A percentile compares a stretch with the other conserved stretches of the same genome.
phyloP scores from a whole-genome alignment of 2,329 filamentous ascomycete genomes.

The Parastagonospora nodorum region DNA sequence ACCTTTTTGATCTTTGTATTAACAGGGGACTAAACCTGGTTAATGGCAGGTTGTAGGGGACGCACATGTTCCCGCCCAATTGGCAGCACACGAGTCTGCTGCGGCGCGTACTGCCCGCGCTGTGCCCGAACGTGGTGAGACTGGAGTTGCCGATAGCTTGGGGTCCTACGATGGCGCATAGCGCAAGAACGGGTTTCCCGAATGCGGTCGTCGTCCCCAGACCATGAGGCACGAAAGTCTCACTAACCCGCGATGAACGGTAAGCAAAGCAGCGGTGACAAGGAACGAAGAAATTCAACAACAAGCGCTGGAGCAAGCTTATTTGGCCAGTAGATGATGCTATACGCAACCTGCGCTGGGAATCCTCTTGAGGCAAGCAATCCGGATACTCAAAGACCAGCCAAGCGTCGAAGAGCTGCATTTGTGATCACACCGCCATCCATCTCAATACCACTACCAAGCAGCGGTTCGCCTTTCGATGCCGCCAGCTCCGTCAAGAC shows the following conservation, averaged over 20 bases:
- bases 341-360: no score
- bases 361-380: no score
- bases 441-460: slow-evolving; percentile 45
- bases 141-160: neutral
- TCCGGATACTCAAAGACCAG: slow-evolving; percentile 21
- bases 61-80: neutral
- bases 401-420: slow-evolving; percentile 48
- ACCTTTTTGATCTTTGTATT: neutral
- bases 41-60: neutral
- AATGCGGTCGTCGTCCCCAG: no score
- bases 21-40: neutral
- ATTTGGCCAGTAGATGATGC: no score
- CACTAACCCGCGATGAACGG: no score
- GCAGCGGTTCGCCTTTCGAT: slow-evolving; percentile 51
- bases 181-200: no score
- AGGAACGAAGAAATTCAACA: no score
- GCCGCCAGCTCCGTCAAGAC: slow-evolving; percentile 57
- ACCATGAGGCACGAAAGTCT: no score
- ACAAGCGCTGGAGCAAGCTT: no score
- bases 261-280: no score
- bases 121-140: neutral
- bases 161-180: neutral
- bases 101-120: neutral
- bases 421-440: slow-evolving; percentile 49
- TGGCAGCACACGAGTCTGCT: neutral